Evolutionary conservation across 2,329 filamentous ascomycete species (phyloP).

Genomic region (Aspergillus alliaceus): DNA sequence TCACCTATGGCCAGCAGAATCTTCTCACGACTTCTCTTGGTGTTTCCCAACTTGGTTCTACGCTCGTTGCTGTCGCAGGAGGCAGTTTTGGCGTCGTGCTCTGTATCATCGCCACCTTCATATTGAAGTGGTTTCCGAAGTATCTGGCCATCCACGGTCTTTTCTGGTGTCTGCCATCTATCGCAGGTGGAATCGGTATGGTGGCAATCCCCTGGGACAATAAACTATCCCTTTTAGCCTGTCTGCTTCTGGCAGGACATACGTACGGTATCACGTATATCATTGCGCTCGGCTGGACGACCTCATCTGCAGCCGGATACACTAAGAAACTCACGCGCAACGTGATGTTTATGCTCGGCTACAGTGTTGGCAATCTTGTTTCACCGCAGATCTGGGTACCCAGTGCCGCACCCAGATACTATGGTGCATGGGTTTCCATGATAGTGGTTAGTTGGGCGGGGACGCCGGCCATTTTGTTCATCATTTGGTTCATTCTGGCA

Average conservation of each 20-base stretch:
- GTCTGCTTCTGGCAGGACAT: neutral
- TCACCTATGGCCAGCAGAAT: neutral
- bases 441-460: neutral
- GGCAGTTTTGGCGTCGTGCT: neutral
- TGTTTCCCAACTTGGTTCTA: neutral
- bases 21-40: neutral
- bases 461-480: neutral
- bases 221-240: neutral
- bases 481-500: neutral
- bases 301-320: neutral
- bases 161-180: neutral
- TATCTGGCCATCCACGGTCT: neutral
- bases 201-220: neutral
- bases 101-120: neutral
- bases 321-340: constrained; percentile 4
- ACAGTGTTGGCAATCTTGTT: constrained; percentile 1
- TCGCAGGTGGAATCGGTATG: neutral
- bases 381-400: constrained; percentile 4
- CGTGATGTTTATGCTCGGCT: constrained; percentile 4
- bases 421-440: neutral
- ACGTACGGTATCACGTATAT: neutral
- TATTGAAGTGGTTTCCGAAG: neutral
- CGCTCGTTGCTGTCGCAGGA: neutral
- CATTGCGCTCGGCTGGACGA: neutral
- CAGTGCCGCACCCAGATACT: neutral